Evolutionary conservation across 2,329 filamentous ascomycete species (phyloP), one percentile per base, ranked within the genome.

Genomic region (Neonectria magnoliae): DNA sequence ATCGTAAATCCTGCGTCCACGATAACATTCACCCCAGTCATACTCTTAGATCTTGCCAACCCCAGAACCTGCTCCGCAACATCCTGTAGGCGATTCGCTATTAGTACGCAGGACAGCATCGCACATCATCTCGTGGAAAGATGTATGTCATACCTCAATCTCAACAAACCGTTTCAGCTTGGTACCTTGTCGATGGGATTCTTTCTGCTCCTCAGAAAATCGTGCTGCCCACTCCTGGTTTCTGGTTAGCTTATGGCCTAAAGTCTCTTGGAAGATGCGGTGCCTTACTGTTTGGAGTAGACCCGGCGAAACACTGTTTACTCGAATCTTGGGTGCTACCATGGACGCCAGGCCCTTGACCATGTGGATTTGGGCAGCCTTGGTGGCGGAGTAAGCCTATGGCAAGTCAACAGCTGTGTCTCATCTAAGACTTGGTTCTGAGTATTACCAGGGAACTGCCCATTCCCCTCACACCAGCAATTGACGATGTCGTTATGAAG

Each of bases 311-410:
- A 90, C 85, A 45, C 79, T 82, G 66, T 90, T 90, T 4, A 89
- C 86, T n/a, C 87, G 75, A 20, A 90, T 85, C 48, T 81, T 82
- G 0, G 87, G 86, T 1, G 82, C 83, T 11, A 83, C 83, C 63
- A 86, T 84, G 5, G 80, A 73, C 0, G 87, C 87, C 29, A 89
- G 78, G 9, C 80, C 81, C 68, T 86, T 88, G 14, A 82, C 80
- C 4, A 90, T 80, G 72, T 90, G 87, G 41, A 89, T 79, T 62
- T 90, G 87, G 13, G 93, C 93, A 0, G 92, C 87, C 76, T 96
- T 96, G 38, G 91, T 92, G 16, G 94, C 90, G 0, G 89, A 83
- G 73, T 96, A 96, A 3, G 93, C 87, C 90, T 85, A 50, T 0
- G 50, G 8, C 14, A 20, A 22, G 22, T 55, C 11, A 7, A 20